phyloP scores from a whole-genome alignment of 495 filamentous ascomycete species.

The Penicillium silybi region DNA sequence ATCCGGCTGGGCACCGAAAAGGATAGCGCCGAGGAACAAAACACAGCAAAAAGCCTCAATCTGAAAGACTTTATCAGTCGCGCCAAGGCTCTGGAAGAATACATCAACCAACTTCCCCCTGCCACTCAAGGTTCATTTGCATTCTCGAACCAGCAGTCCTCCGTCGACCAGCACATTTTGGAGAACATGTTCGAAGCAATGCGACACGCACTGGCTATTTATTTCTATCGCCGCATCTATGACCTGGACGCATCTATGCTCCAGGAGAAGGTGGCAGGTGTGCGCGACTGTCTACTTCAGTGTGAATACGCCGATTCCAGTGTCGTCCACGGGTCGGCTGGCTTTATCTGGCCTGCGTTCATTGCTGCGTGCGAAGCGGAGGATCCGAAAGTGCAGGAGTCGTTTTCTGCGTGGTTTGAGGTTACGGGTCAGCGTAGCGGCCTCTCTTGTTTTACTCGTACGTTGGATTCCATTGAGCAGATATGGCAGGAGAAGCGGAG shows the following conservation, averaged over 20 bases:
- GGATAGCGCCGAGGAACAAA: conserved; percentile 14
- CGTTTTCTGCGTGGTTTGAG: conserved; percentile 25
- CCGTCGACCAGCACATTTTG: conserved; percentile 10
- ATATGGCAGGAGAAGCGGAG: conserved; percentile 17
- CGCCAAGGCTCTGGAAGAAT: conserved; percentile 20
- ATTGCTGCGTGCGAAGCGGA: conserved; percentile 29
- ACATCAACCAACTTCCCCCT: conserved; percentile 14
- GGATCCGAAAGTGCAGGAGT: conserved; percentile 16
- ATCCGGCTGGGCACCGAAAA: conserved; percentile 27
- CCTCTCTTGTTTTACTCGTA: conserved; percentile 14
- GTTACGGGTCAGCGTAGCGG: conserved; percentile 15
- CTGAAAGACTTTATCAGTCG: conserved; percentile 20
- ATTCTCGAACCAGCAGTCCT: conserved; percentile 7
- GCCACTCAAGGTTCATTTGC: conserved; percentile 5
- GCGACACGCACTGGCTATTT: conserved; percentile 24
- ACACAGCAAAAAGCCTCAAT: conserved; percentile 3
- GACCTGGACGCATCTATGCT: conserved; percentile 21
- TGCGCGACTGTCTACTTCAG: conserved; percentile 19
- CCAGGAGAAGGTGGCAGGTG: conserved; percentile 17
- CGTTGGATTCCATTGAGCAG: conserved; percentile 8
- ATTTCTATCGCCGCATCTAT: conserved; percentile 30
- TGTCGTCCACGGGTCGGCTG: conserved; percentile 17
- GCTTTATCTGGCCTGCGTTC: conserved; percentile 28
- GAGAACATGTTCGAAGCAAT: conserved; percentile 21
- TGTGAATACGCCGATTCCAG: conserved; percentile 15